Base-by-base conservation (phyloP, 179 eudicot genomes). In the Sideroxylon spinosum region DNA sequence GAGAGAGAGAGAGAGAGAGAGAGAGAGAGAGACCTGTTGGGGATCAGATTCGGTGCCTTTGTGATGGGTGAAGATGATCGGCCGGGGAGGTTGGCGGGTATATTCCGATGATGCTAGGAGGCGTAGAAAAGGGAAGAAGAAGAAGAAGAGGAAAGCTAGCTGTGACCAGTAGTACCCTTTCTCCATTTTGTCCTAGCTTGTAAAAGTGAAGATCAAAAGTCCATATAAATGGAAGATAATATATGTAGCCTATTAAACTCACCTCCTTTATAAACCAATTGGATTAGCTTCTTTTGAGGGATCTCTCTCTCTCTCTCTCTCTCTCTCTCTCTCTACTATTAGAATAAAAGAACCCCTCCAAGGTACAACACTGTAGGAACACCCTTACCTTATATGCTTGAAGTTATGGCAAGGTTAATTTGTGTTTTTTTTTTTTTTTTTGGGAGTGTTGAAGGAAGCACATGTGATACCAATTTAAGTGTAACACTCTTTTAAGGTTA, bases 21-120 rank as follows among this genome's bases (percentile, higher is more conserved):
- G 77, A 48, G 69, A 71, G 78, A 46, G 70, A 73, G 48, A 26
- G 9, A 75, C 78, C 78, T 75, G 78, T 52, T 75, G 78, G 22
- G 78, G 70, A 6, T 75, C 70, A 63, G 78, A 75, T 22, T 75
- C 70, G 13, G 78, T 62, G 1, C 78, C 59, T 20, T 23, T 10
- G 49, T 75, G 78, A 0, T 25, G 7, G 11, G 78, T 44, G 37
- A 49, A 1, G 78, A 75, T 25, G 17, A 75, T 8, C 25, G 78
- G 70, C 22, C 78, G 78, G 32, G 32, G 70, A 75, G 78, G 37
- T 46, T 16, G 78, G 12, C 78, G 78, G 78, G 46, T 62, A 75
- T 75, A 75, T 48, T 75, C 59, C 22, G 70, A 28, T 0, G 46
- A 62, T 1, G 78, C 78, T 12, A 52, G 13, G 17, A 75, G 32